Evolutionary conservation across 352 stramenopile species (phyloP).

Genomic region (Phytopythium helicoides): DNA sequence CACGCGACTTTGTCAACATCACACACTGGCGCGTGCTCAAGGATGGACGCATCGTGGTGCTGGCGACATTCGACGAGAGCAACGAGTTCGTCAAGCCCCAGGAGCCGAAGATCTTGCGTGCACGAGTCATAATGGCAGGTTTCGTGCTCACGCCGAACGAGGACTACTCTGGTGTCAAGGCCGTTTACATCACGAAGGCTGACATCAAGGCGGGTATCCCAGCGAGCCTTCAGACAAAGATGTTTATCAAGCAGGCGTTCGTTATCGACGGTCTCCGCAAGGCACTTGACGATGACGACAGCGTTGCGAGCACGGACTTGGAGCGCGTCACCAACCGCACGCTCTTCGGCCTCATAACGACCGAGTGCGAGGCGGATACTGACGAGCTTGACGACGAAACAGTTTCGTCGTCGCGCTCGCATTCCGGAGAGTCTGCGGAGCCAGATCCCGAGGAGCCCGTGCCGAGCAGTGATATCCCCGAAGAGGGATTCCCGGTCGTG

Average conservation of each 20-base stretch:
- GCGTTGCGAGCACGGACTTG: constrained; percentile 8
- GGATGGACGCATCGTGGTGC: constrained; percentile 51
- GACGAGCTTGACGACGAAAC: constrained; percentile 35
- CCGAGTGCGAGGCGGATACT: constrained; percentile 28
- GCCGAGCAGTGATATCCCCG: constrained; percentile 18
- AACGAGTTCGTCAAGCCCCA: constrained; percentile 36
- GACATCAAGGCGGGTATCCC: constrained; percentile 62
- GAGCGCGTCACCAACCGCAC: constrained; percentile 51
- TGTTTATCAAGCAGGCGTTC: constrained; percentile 73
- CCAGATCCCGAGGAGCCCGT: constrained; percentile 11
- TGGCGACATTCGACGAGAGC: constrained; percentile 41
- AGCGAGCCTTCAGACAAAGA: constrained; percentile 50
- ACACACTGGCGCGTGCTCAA: constrained; percentile 69
- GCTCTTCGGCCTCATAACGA: constrained; percentile 39
- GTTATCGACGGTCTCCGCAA: constrained; percentile 57
- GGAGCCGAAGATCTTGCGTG: constrained; percentile 51
- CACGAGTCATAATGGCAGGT: constrained; percentile 47
- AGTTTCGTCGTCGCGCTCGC: constrained; percentile 17
- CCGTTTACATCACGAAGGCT: constrained; percentile 67
- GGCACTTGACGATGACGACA: constrained; percentile 50
- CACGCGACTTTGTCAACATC: constrained; percentile 65
- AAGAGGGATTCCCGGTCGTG: constrained; percentile 42
- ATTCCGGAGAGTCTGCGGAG: constrained; percentile 15
- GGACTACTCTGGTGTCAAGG: constrained; percentile 50
- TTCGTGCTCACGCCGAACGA: constrained; percentile 63